Base-by-base conservation (phyloP, 345 rosid species). In the Excoecaria cochinchinensis region DNA sequence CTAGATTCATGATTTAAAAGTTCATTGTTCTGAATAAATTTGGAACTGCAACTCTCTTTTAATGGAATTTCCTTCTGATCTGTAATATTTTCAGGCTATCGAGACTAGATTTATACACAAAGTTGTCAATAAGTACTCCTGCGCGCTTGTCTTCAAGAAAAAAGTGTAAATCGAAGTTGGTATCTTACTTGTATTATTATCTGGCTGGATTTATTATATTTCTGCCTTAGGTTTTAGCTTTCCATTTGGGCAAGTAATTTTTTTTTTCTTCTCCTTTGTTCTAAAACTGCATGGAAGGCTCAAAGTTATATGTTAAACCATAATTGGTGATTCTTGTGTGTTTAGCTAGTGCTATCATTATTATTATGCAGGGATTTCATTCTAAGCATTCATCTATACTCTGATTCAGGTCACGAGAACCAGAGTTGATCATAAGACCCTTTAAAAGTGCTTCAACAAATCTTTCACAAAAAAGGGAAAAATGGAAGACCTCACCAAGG, bases 371-470 rank as follows among this genome's bases (percentile, higher is more conserved):
- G 8, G 21, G 40, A 21, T 58, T 66, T 62, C 63, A 17, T 68
- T 68, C 7, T 60, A 58, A 40, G n/a, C 50, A 22, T 59, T 38
- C 9, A 25, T 46, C 44, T 83, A 14, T 51, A 10, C 70, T 55
- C 67, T 55, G 22, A 75, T 65, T 82, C 89, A 91, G 95, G 87
- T 85, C 80, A 71, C 69, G 80, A 59, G 82, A 77, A 73, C 84
- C 75, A 60, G 86, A 81, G 78, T 78, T 80, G 74, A 80, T 79
- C 6, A 63, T 81, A 74, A 84, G 74, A 65, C 78, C 86, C 38
- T 80, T 83, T 56, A 74, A 57, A 70, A 79, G 82, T 81, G 73
- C 85, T 72, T 74, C 87, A 21, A 52, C 72, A 17, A 74, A 75
- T 77, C 75, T 75, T 59, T 71, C 86, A 39, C 78, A 67, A 69